phyloP scores from a whole-genome alignment of 2,329 filamentous ascomycete genomes.

The Incumbomyces delicatus region DNA sequence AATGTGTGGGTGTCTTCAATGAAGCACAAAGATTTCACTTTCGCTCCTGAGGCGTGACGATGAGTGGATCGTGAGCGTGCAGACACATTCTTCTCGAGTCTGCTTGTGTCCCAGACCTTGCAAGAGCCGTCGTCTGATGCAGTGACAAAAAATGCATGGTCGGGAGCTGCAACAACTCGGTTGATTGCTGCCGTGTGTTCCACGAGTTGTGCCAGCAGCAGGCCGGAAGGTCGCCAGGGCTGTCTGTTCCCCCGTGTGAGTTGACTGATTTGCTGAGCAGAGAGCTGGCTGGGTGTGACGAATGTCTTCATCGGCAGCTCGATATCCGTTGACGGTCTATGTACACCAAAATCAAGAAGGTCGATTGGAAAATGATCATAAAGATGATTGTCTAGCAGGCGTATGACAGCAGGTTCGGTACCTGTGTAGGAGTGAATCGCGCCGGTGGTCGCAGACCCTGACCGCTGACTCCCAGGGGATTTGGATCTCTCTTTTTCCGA shows the following conservation, averaged over 20 bases:
- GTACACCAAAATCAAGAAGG: conserved; percentile 62
- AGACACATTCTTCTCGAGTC: conserved; percentile 83
- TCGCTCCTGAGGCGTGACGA: conserved; percentile 59
- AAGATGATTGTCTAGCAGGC: conserved; percentile 74
- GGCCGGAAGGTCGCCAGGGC: conserved; percentile 75
- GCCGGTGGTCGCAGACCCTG: conserved; percentile 39
- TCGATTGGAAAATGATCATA: conserved; percentile 53
- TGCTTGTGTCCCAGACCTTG: conserved; percentile 84
- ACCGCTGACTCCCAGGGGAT: conserved; percentile 14
- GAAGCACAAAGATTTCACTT: conserved; percentile 76
- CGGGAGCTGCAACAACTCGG: conserved; percentile 70
- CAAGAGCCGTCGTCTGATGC: conserved; percentile 84
- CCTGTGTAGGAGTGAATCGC: conserved; percentile 77
- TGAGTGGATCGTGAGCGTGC: conserved; percentile 81
- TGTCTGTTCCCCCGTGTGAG: conserved; percentile 31
- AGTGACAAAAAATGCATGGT: conserved; percentile 91
- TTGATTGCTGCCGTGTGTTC: conserved; percentile 80
- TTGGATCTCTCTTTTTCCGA: conserved; percentile 19
- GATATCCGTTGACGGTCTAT: conserved; percentile 54
- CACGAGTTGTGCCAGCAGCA: conserved; percentile 74
- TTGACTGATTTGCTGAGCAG: neutral
- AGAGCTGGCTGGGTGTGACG: conserved; percentile 34
- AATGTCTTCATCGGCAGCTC: conserved; percentile 46
- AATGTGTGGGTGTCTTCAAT: conserved; percentile 92
- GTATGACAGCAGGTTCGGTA: conserved; percentile 54